These are phyloP conservation scores for Melocanna baccifera DNA, from an alignment of 176 grass and related monocot species.

Conservation along the genomic window DNA sequence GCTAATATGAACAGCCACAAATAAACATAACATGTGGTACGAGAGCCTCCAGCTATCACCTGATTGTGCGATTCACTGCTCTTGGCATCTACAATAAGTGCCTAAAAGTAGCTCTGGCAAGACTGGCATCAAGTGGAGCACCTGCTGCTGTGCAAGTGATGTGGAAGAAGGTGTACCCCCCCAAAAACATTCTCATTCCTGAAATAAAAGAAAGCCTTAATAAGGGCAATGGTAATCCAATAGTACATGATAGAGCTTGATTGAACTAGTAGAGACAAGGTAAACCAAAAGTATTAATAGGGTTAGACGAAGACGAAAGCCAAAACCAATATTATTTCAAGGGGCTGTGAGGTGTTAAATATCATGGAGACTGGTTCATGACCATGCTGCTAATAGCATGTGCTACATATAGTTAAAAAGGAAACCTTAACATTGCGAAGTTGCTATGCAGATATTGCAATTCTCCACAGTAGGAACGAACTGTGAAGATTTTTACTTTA, in stretches of 20 bases:
- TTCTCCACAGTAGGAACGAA: neutral
- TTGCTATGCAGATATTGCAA: neutral
- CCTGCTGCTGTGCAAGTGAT: conserved; percentile 3
- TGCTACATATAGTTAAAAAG: neutral
- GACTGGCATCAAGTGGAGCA: neutral
- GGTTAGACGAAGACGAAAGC: neutral
- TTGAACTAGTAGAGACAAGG: neutral
- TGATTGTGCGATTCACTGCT: conserved; percentile 26
- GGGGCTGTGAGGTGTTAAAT: neutral
- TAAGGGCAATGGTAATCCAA: conserved; percentile 2
- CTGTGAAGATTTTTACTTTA: neutral
- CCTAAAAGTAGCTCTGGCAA: neutral
- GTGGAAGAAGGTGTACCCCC: neutral
- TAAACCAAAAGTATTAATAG: neutral
- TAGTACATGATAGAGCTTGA: neutral
- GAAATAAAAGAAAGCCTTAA: neutral
- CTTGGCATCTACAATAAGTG: conserved; percentile 34
- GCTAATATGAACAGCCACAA: too few relatives aligned
- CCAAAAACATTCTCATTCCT: conserved; percentile 9
- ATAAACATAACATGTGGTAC: conserved; percentile 31
- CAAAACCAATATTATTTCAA: neutral
- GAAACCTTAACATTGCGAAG: neutral
- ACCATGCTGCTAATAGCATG: neutral
- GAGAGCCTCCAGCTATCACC: conserved; percentile 31
- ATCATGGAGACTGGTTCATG: neutral